Evolutionary conservation across 768 basidiomycete species (phyloP), one percentile per base, ranked within the genome.

Genomic region (Agrocybe pediades): DNA sequence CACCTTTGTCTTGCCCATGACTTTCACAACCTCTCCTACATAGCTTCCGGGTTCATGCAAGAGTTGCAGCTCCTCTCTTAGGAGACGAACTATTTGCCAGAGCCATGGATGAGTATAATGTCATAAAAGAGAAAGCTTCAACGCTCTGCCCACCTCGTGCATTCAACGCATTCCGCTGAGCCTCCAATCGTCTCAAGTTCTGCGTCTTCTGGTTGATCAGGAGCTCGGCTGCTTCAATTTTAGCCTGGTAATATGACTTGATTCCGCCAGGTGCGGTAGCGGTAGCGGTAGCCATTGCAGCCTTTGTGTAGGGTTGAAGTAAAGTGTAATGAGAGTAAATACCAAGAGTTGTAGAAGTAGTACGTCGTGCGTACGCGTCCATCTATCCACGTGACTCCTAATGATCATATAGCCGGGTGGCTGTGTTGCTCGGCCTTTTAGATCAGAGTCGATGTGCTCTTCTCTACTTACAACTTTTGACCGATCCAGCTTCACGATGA

Each of bases 1-100:
- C 13, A 98, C 95, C 73, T 97, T 98, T 71, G 87, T 98, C 88
- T 98, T 98, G 51, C 95, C 94, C 97, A 98, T 99, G 6, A 97
- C 89, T 73, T 96, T 98, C 61, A 98, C 88, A 11, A 98, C 86
- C 72, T 98, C 97, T 6, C 97, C 97, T 36, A 99, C 95, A 73
- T 98, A 98, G 67, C 90, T 92, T 23, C 95, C 96, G 0, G 97
- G 95, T 65, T 98, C 96, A 59, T 95, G 94, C 6, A 97, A 76
- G 11, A 95, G 77, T 64, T 95, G 95, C 2, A 98, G 75, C 72
- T 96, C 96, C 69, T 99, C 96, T 36, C 95, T 71, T 27, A 98
- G 77, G 9, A 98, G 71, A 43, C 96, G 80, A 23, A 99, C 96
- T 97, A 44, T 42, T 19, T 15, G n/a, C 0, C 16, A 9, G 13